A percentile compares a stretch with the other conserved stretches of the same genome.
Evolutionary conservation across 2,329 filamentous ascomycete species (phyloP).

Genomic region (Fusarium pseudograminearum): DNA sequence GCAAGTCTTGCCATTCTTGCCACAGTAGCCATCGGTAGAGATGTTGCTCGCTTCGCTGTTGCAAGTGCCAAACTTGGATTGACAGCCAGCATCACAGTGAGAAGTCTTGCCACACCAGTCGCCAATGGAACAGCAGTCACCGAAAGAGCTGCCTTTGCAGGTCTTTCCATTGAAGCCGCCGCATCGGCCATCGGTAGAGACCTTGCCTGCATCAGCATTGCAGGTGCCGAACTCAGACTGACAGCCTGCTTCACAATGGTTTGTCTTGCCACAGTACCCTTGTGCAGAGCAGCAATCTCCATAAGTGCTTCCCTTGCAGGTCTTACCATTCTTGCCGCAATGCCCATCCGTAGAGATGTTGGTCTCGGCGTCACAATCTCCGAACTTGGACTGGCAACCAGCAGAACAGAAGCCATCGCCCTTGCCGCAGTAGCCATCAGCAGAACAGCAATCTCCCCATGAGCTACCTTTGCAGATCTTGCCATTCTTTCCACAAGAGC

Average conservation of each 20-base stretch:
- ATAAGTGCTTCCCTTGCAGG: slow-evolving; percentile 3
- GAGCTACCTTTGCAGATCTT: slow-evolving; percentile 10
- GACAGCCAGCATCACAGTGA: slow-evolving; percentile 1
- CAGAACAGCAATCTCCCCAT: slow-evolving; percentile 3
- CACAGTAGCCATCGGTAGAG: slow-evolving; percentile 7
- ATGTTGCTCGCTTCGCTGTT: background rate
- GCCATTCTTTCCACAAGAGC: slow-evolving; percentile 10
- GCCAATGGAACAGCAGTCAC: background rate
- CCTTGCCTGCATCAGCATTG: background rate
- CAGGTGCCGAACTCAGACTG: background rate
- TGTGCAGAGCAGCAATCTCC: slow-evolving; percentile 19
- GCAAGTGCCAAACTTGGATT: slow-evolving; percentile 3
- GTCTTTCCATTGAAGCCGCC: slow-evolving; percentile 11
- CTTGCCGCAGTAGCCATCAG: slow-evolving; percentile 1
- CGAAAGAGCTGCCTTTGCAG: background rate
- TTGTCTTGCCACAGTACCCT: slow-evolving; percentile 3
- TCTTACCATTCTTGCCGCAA: slow-evolving; percentile 18
- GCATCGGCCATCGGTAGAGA: slow-evolving; percentile 7
- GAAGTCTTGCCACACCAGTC: background rate
- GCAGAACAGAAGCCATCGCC: background rate
- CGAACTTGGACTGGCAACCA: slow-evolving; percentile 1
- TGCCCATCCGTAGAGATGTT: slow-evolving; percentile 1
- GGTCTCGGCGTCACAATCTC: background rate
- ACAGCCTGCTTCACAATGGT: slow-evolving; percentile 4
- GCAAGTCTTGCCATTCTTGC: slow-evolving; percentile 13